Percentiles rank a stretch among this genome's conserved stretches.
Evolutionary conservation across 129 eudicot genomes (phyloP).

Genomic region (Lonicera japonica): DNA sequence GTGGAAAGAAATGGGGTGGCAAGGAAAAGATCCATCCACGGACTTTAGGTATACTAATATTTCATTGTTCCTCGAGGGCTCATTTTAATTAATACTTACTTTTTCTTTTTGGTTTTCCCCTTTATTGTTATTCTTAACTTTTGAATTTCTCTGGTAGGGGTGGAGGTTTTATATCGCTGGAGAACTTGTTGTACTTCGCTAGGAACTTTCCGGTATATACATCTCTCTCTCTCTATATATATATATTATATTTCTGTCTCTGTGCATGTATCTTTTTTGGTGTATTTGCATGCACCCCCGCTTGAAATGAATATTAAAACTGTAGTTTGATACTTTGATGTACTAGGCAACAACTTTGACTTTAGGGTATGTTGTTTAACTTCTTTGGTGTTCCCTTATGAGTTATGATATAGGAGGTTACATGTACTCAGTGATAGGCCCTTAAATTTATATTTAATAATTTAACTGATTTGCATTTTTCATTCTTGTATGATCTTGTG

Average conservation of each 20-base stretch:
- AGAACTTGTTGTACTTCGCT: slow-evolving; percentile 80
- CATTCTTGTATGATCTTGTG: too few species aligned
- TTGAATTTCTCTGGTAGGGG: slow-evolving; percentile 52
- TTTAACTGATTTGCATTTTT: too few species aligned
- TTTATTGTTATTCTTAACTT: slow-evolving; percentile 6
- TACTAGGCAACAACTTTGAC: not conserved
- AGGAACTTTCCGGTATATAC: slow-evolving; percentile 75
- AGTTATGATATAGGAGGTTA: too few species aligned
- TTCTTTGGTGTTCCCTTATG: not conserved
- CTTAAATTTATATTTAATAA: too few species aligned
- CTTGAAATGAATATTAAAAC: too few species aligned
- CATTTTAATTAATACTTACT: not conserved
- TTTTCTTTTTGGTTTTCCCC: not conserved
- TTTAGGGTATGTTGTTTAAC: not conserved
- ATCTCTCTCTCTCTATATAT: slow-evolving; percentile 5
- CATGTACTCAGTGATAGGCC: too few species aligned
- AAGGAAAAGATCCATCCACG: slow-evolving; percentile 99
- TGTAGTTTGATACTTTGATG: too few species aligned
- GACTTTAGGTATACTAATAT: slow-evolving; percentile 65
- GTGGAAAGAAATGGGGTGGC: slow-evolving; percentile 99
- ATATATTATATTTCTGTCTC: too few species aligned
- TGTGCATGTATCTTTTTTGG: not conserved
- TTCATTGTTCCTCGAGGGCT: slow-evolving; percentile 1
- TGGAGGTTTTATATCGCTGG: slow-evolving; percentile 97
- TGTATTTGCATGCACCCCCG: not conserved